phyloP scores from a whole-genome alignment of 768 basidiomycete genomes.

The Amanita brunnescens region DNA sequence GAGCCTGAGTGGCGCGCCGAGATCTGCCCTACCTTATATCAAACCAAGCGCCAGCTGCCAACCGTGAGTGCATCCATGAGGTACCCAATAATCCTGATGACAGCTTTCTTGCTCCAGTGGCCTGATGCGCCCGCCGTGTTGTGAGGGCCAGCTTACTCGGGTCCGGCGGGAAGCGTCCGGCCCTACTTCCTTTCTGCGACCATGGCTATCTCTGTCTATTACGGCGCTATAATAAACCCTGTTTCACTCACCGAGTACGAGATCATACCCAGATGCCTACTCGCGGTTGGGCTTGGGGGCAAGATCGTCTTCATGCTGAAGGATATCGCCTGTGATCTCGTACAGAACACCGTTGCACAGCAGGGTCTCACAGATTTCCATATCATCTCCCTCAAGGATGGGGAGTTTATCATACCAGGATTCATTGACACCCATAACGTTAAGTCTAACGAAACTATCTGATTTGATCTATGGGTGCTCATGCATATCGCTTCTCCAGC shows the following conservation, averaged over 20 bases:
- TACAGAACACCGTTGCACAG: slow-evolving; percentile 42
- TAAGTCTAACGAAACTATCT: slow-evolving; percentile 21
- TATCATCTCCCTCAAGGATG: slow-evolving; percentile 33
- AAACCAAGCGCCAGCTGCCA: neutral
- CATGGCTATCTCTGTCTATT: slow-evolving; percentile 24
- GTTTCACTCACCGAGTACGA: slow-evolving; percentile 30
- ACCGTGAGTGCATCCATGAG: neutral
- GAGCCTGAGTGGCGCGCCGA: neutral
- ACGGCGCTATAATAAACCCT: slow-evolving; percentile 53
- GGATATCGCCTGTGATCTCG: slow-evolving; percentile 37
- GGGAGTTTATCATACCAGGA: slow-evolving; percentile 77
- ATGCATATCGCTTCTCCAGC: slow-evolving; percentile 28
- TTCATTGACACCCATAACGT: slow-evolving; percentile 91
- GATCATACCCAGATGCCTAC: slow-evolving; percentile 42
- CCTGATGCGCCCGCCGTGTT: neutral
- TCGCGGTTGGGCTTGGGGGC: slow-evolving; percentile 39
- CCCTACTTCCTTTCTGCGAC: neutral
- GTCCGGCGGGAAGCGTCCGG: neutral
- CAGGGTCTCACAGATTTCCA: slow-evolving; percentile 42
- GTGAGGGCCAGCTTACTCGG: neutral
- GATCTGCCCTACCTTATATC: neutral
- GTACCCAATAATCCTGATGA: too few species aligned
- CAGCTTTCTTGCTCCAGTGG: too few species aligned
- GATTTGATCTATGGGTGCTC: neutral
- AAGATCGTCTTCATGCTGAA: slow-evolving; percentile 66